These are phyloP conservation scores for Yarrowia bubula DNA, from an alignment of 805 yeast genomes.

Conservation along the genomic window DNA sequence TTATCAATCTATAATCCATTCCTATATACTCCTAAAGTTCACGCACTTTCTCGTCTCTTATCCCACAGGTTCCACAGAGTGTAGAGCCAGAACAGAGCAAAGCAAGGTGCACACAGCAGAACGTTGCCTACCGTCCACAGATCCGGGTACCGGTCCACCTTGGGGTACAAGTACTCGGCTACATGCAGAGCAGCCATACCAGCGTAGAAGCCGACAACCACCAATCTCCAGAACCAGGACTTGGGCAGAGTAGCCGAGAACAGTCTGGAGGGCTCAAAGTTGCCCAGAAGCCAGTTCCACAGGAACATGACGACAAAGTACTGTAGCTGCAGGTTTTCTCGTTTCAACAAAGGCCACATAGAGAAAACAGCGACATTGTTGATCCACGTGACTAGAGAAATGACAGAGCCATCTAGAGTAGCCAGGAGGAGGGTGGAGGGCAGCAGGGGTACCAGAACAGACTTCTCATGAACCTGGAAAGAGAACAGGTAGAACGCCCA, in stretches of 20 bases:
- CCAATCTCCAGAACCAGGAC: conserved; percentile 48
- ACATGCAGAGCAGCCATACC: conserved; percentile 53
- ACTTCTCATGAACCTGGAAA: conserved; percentile 95
- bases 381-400: conserved; percentile 83
- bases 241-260: conserved; percentile 46
- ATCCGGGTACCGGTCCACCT: conserved; percentile 60
- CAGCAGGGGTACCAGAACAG: conserved; percentile 80
- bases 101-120: conserved; percentile 70
- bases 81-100: conserved; percentile 81
- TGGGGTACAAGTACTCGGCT: conserved; percentile 47
- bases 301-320: conserved; percentile 58
- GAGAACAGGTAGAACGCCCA: conserved; percentile 87
- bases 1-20: neutral
- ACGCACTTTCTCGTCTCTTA: neutral
- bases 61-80: conserved; percentile 54
- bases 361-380: conserved; percentile 82
- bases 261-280: conserved; percentile 38
- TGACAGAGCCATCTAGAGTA: conserved; percentile 50
- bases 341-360: conserved; percentile 78
- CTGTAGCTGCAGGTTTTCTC: conserved; percentile 73
- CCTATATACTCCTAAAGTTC: neutral
- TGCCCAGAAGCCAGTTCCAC: conserved; percentile 79
- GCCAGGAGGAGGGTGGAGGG: conserved; percentile 72
- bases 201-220: conserved; percentile 53
- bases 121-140: conserved; percentile 80